phyloP scores from a whole-genome alignment of 2,329 filamentous ascomycete species.

The Fusarium keratoplasticum region DNA sequence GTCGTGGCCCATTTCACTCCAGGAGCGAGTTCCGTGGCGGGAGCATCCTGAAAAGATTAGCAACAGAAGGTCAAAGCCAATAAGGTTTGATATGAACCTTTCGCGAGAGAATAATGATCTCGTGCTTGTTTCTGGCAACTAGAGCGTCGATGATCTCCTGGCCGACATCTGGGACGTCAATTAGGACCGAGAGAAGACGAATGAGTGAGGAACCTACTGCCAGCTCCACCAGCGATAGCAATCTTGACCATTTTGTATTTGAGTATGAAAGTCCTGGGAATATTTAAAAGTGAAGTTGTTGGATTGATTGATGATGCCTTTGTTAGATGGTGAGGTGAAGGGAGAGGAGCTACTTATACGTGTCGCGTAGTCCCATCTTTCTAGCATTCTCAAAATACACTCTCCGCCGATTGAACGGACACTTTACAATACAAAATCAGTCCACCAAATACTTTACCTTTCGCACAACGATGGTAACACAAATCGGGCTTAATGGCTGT shows the following conservation, averaged over 20 bases:
- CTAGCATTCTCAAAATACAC: background rate
- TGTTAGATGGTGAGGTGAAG: background rate
- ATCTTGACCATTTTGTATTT: conserved; percentile 38
- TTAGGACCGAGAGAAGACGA: too few species aligned
- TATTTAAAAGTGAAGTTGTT: background rate
- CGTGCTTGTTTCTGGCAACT: conserved; percentile 60
- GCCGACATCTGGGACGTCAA: conserved; percentile 58
- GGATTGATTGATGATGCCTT: background rate
- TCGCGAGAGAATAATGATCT: conserved; percentile 63
- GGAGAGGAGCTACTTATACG: background rate
- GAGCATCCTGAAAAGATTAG: conserved; percentile 17
- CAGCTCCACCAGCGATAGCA: conserved; percentile 38
- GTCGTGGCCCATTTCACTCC: conserved; percentile 18
- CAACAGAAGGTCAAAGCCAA: too few species aligned
- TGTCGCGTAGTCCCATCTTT: background rate
- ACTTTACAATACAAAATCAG: background rate
- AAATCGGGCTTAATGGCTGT: background rate
- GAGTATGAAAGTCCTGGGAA: background rate
- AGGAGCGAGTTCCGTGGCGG: conserved; percentile 1
- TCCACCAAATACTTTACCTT: background rate
- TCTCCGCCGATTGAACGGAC: conserved; percentile 6
- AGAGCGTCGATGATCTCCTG: conserved; percentile 64
- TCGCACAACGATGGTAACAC: background rate
- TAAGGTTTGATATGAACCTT: conserved; percentile 46
- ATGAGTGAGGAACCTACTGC: conserved; percentile 14